A percentile compares a stretch with the other conserved stretches of the same genome.
Evolutionary conservation across 495 filamentous ascomycete species (phyloP).

Genomic region (Aspergillus mulundensis): DNA sequence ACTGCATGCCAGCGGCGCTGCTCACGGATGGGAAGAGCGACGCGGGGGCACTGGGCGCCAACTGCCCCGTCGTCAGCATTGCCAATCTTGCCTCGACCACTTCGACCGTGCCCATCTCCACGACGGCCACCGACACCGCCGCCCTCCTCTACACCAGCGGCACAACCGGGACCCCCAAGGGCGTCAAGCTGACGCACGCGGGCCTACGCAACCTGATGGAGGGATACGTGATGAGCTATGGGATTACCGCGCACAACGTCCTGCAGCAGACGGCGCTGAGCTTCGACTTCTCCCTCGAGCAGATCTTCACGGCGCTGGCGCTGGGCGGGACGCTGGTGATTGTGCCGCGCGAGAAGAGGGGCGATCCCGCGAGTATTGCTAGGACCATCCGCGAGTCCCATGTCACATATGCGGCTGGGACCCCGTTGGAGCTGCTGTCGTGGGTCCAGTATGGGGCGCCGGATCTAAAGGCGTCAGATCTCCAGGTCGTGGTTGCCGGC

Average conservation of each 20-base stretch:
- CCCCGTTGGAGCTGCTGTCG: slow-evolving; percentile 38
- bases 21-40: not conserved
- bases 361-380: slow-evolving; percentile 30
- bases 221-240: slow-evolving; percentile 15
- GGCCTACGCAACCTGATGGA: slow-evolving; percentile 28
- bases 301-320: slow-evolving; percentile 28
- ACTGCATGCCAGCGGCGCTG: not conserved
- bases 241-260: slow-evolving; percentile 23
- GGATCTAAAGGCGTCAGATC: not conserved
- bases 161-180: slow-evolving; percentile 38
- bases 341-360: slow-evolving; percentile 17
- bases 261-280: slow-evolving; percentile 42
- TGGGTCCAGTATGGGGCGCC: slow-evolving; percentile 29
- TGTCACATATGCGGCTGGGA: slow-evolving; percentile 36
- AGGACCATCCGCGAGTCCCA: slow-evolving; percentile 27
- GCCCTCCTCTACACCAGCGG: slow-evolving; percentile 40
- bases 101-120: not conserved
- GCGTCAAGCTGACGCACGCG: slow-evolving; percentile 33
- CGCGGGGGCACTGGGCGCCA: not conserved
- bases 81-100: slow-evolving; percentile 13
- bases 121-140: not conserved
- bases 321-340: slow-evolving; percentile 33
- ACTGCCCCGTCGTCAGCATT: not conserved
- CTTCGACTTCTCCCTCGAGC: slow-evolving; percentile 34
- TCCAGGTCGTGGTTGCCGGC: not conserved